Conservation (phyloP, 225 moss, liverwort and hornwort genomes). For the Straminergon stramineum region DNA sequence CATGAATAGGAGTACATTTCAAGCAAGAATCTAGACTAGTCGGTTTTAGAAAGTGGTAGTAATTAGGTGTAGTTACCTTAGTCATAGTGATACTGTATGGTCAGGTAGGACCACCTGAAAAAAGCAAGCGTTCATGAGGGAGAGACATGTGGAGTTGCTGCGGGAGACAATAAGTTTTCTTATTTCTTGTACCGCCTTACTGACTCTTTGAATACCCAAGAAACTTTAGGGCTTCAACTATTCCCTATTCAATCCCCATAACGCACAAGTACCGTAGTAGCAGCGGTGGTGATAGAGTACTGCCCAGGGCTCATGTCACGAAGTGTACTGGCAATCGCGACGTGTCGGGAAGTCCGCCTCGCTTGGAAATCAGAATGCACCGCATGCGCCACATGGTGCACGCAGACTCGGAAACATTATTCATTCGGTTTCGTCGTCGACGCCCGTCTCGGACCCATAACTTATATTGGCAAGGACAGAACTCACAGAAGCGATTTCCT, state of each 20-base stretch:
- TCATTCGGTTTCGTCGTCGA: neutral
- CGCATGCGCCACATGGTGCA: neutral
- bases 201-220: neutral
- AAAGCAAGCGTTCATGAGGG: neutral
- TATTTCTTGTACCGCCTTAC: neutral
- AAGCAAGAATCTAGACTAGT: too few species aligned
- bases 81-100: neutral
- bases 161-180: neutral
- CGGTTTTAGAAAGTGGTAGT: too few species aligned
- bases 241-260: neutral
- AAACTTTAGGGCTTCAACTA: too few species aligned
- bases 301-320: neutral
- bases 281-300: neutral
- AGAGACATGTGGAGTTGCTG: neutral
- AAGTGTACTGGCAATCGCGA: neutral
- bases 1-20: too few species aligned
- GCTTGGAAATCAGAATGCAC: too few species aligned
- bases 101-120: neutral
- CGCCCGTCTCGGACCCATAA: neutral
- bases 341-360: neutral
- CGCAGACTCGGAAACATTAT: neutral
- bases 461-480: too few species aligned
- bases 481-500: neutral
- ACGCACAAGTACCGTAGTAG: too few species aligned
- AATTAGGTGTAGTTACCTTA: too few species aligned